Base-by-base conservation (phyloP, 768 basidiomycete genomes). In the Rubroboletus satanas region DNA sequence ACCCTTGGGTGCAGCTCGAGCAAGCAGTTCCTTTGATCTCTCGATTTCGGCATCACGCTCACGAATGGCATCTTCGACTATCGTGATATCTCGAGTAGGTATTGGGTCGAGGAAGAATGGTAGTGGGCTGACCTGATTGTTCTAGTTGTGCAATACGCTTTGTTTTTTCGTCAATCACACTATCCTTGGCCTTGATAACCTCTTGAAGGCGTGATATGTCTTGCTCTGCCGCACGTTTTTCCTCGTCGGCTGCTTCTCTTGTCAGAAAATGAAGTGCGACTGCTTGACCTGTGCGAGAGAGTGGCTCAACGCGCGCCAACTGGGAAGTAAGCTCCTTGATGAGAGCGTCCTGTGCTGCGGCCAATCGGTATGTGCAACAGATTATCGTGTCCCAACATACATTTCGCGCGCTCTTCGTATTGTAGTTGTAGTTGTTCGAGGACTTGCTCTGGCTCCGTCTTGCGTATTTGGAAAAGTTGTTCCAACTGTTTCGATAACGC, bases 161-260 rank as follows among this genome's bases (percentile, higher is more conserved):
- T 28, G 82, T 79, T 57, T 77, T 80, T 26, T 74, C 70, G 10
- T 66, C 68, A 5, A 85, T 68, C 17, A 67, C 36, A 31, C 59
- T 62, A 44, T 81, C 76, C 45, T 73, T 78, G 37, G 77, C 74
- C 49, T 77, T 77, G 39, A 81, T 59, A 6, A 64, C 49, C 5
- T 75, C 69, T 45, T 79, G 78, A 62, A 79, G 73, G 15, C 74
- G 71, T 21, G 58, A 64, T 14, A 83, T 66, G 48, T 83, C 80
- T 35, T 78, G 71, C 54, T 83, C 79, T 31, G 81, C 65, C 1
- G 54, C 68, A 41, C 76, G 77, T 61, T 82, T 83, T 71, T 90
- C 87, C 51, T 83, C 82, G 54, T 90, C 83, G 7, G 84, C 88
- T 3, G 81, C 81, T 55, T 89, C 88, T 51, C 87, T 81, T 9